phyloP scores from a whole-genome alignment of 106 monocot species.

The Dioscorea zingiberensis region DNA sequence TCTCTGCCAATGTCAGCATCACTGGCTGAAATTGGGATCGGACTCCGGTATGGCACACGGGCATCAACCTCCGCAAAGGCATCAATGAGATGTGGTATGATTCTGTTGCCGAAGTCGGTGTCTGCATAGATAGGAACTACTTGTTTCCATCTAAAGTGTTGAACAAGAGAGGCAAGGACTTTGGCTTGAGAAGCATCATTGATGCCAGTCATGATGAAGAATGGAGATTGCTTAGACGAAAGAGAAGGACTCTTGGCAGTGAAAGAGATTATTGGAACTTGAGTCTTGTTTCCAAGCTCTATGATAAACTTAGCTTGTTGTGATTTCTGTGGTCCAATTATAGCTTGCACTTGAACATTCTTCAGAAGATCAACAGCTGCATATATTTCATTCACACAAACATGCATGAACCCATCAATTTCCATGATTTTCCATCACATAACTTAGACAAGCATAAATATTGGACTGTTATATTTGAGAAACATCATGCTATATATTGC shows the following conservation, averaged over 20 bases:
- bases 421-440: not conserved
- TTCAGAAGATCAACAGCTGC: constrained; percentile 71
- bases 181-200: constrained; percentile 52
- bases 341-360: constrained; percentile 60
- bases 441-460: too few species aligned
- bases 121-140: constrained; percentile 68
- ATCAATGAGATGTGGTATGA: constrained; percentile 54
- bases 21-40: constrained; percentile 31
- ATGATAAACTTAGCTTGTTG: constrained; percentile 54
- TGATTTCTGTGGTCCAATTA: constrained; percentile 73
- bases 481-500: too few species aligned
- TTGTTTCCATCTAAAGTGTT: constrained; percentile 57
- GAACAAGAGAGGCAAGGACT: constrained; percentile 52
- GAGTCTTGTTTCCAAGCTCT: constrained; percentile 48
- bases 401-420: too few species aligned
- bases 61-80: constrained; percentile 30
- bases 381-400: not conserved
- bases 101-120: constrained; percentile 37
- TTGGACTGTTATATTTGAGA: too few species aligned
- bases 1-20: constrained; percentile 21
- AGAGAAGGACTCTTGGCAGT: constrained; percentile 57
- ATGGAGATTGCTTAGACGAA: constrained; percentile 26
- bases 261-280: constrained; percentile 72
- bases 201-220: constrained; percentile 49
- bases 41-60: constrained; percentile 38